phyloP scores from a whole-genome alignment of 2,329 filamentous ascomycete genomes.

The Xylaria sp. region DNA sequence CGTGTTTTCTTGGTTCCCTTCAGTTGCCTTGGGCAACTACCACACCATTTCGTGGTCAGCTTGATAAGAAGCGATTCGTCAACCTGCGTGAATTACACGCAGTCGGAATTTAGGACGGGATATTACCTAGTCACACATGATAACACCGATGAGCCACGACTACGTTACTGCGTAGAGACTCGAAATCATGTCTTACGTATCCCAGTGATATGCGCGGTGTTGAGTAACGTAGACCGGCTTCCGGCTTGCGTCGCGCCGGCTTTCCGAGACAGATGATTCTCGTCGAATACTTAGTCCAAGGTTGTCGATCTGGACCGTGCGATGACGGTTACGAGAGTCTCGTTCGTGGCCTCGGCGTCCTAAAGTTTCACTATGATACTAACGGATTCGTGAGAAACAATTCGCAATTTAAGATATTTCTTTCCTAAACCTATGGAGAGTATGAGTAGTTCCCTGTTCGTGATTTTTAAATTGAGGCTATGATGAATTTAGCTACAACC shows the following conservation, averaged over 20 bases:
- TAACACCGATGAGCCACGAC: background rate
- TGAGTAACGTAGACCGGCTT: background rate
- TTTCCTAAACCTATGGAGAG: background rate
- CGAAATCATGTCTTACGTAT: background rate
- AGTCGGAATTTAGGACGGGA: background rate
- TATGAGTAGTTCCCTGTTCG: background rate
- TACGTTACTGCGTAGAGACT: too few species aligned
- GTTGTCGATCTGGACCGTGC: background rate
- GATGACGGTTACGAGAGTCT: background rate
- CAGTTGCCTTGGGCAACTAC: constrained; percentile 22
- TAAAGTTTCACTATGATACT: background rate
- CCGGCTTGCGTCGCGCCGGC: background rate
- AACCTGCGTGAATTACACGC: background rate
- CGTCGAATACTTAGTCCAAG: background rate
- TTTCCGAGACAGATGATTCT: background rate
- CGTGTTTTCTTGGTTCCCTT: constrained; percentile 22
- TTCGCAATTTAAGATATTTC: background rate
- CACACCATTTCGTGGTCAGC: background rate
- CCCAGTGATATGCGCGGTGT: background rate
- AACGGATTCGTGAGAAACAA: background rate
- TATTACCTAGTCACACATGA: background rate
- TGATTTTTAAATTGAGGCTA: background rate
- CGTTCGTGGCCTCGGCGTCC: background rate
- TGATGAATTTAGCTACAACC: background rate
- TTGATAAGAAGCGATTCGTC: background rate